Conservation (phyloP, 441 rosid genomes). For the Gossypium laxum region DNA sequence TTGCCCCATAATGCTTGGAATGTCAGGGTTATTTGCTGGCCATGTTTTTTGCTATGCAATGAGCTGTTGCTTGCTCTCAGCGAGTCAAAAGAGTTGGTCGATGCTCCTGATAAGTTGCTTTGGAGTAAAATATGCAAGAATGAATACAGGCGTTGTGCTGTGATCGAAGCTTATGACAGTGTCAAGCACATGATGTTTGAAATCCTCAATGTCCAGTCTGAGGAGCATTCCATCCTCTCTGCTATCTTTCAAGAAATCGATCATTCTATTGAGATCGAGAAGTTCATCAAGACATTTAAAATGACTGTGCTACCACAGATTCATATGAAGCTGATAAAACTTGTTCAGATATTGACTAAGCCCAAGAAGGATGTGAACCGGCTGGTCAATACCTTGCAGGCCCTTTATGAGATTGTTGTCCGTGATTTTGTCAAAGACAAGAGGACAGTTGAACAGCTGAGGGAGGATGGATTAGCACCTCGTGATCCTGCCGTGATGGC, state of each 20-base stretch:
- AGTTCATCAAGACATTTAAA: not conserved
- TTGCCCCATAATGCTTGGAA: not conserved
- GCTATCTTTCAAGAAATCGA: not conserved
- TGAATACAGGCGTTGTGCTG: not conserved
- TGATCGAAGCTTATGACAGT: constrained; percentile 2
- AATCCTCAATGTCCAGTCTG: not conserved
- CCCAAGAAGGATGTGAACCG: not conserved
- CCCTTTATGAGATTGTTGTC: not conserved
- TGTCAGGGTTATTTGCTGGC: not conserved
- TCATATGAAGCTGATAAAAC: not conserved
- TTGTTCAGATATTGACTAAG: not conserved
- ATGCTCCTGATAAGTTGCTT: constrained; percentile 2
- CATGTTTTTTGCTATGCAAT: not conserved
- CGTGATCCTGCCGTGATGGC: not conserved
- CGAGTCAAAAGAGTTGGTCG: not conserved
- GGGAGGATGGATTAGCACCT: not conserved
- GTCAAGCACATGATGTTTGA: not conserved
- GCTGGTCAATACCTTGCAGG: not conserved
- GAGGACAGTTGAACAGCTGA: not conserved
- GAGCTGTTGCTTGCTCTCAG: not conserved
- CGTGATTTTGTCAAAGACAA: not conserved
- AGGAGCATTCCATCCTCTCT: not conserved
- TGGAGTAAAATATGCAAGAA: not conserved
- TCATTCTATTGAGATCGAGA: not conserved
- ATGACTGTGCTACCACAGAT: not conserved